These are phyloP conservation scores for Brassica incana DNA, from an alignment of 345 rosid species.

Conservation along the genomic window DNA sequence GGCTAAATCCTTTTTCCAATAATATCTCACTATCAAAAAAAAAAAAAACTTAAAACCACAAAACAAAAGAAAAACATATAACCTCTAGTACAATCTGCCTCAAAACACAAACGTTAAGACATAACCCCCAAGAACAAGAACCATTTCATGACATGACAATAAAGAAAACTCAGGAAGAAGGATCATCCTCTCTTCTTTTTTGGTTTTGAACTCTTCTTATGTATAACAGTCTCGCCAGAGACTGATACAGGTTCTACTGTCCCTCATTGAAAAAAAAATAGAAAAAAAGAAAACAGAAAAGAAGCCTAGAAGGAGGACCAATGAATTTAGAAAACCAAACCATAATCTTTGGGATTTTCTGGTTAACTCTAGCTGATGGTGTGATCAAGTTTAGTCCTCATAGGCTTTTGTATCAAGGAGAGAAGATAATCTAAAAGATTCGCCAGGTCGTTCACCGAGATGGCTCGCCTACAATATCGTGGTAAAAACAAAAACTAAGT, in stretches of 20 bases:
- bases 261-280: constrained; percentile 28
- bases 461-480: constrained; percentile 48
- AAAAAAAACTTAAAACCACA: neutral
- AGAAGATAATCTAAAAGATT: constrained; percentile 34
- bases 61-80: neutral
- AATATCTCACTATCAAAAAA: constrained; percentile 38
- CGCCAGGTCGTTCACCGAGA: constrained; percentile 37
- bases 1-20: constrained; percentile 34
- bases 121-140: constrained; percentile 27
- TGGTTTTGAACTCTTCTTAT: constrained; percentile 40
- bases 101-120: constrained; percentile 42
- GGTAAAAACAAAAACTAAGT: constrained; percentile 45
- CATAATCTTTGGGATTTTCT: constrained; percentile 15
- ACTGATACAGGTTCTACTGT: constrained; percentile 61
- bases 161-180: constrained; percentile 37
- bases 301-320: constrained; percentile 12
- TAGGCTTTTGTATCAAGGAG: constrained; percentile 31
- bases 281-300: neutral
- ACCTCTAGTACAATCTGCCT: constrained; percentile 40
- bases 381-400: constrained; percentile 36
- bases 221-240: constrained; percentile 73
- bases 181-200: constrained; percentile 7
- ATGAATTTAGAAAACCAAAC: constrained; percentile 44
- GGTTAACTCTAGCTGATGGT: constrained; percentile 40
- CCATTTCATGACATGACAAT: constrained; percentile 34